A percentile compares a stretch with the other conserved stretches of the same genome.
Evolutionary conservation across 1,284 basidiomycete genomes (phyloP).

Genomic region (Irpex lacteus): DNA sequence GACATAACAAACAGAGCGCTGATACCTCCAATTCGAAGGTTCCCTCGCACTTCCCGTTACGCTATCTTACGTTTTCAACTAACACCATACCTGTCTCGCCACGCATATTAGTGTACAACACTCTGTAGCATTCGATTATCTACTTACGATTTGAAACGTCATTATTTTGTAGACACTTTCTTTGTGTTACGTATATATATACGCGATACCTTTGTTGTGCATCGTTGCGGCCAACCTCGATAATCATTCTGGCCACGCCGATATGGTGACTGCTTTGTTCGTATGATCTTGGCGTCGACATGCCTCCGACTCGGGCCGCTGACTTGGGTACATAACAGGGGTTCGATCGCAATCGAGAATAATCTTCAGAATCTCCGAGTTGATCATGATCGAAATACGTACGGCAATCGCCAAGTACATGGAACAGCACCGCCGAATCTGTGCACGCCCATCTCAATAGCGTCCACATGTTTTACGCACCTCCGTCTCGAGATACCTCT

Average conservation of each 20-base stretch:
- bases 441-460: neutral
- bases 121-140: neutral
- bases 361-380: neutral
- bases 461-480: neutral
- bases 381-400: conserved; percentile 10
- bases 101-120: neutral
- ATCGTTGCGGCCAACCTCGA: neutral
- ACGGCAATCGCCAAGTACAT: conserved; percentile 8
- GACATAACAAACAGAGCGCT: neutral
- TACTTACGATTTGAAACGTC: neutral
- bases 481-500: neutral
- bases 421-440: neutral
- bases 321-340: neutral
- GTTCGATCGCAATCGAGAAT: neutral
- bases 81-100: neutral
- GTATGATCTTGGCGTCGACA: neutral
- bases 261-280: too few species aligned
- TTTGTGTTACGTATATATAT: neutral
- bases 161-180: neutral
- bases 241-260: too few species aligned
- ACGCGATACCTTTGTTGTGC: neutral
- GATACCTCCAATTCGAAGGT: neutral
- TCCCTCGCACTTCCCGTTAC: neutral
- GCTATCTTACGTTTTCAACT: neutral
- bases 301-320: neutral